Evolutionary conservation across 164 flowering plant genomes (phyloP), one percentile per base, ranked within the genome.

Genomic region (Umbilicus rupestris): DNA sequence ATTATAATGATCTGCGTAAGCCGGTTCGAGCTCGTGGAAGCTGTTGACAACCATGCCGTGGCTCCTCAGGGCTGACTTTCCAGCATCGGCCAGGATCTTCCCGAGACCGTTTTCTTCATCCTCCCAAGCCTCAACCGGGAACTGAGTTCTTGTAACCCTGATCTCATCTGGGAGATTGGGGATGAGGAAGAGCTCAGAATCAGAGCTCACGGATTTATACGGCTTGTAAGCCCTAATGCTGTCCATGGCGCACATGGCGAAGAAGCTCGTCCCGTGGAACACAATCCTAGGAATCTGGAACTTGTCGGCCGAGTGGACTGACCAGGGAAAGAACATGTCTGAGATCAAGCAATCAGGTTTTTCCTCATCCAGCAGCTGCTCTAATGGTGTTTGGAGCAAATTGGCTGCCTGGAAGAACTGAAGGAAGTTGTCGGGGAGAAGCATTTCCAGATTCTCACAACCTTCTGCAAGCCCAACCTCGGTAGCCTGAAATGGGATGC

Each of bases 251-350:
- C 78, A 83, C 3, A 60, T 31, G 5, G 87, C 60, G 66, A 87
- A 79, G 65, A 31, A 75, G 57, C 82, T 39, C 0, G 79, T 75
- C 1, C 89, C 91, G 46, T 78, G 76, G 62, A 88, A 84, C 46
- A 70, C 75, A 4, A 86, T 39, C 31, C 82, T 73, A 0, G 95
- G 95, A 4, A 88, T 71, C 0, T 71, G 76, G 35, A 78, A 76
- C 26, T 74, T 74, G 1, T 68, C 69, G 0, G 89, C 84, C 9
- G 50, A 31, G 2, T 82, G 77, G 0, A 72, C 67, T 0, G 83
- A 73, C 90, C 96, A 88, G 0, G 91, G 83, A 20, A 80, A 73
- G 75, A 85, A 80, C 72, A 74, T 57, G 44, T 86, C 91, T 0
- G 86, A 74, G 7, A 88, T 74, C 0, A 88, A 66, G 67, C 89